Percentiles rank a stretch among this genome's conserved stretches.
Conservation (phyloP, 331 rosid species). For the Pyrus hybrid region DNA sequence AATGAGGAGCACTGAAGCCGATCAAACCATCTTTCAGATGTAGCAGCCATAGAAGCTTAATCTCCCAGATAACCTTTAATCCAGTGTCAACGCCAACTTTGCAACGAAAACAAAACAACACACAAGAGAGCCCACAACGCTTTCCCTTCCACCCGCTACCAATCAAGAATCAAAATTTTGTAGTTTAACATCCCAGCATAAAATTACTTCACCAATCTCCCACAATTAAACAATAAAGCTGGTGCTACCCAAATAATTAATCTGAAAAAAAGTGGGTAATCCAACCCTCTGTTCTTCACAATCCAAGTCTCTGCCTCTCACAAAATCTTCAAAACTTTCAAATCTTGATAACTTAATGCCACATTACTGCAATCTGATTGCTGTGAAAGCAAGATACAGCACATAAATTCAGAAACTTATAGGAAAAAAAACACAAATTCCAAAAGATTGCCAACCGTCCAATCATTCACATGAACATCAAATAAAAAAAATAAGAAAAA, state of each 20-base stretch:
- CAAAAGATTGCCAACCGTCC: too few species aligned
- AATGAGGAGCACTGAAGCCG: slow-evolving; percentile 76
- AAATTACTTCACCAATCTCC: background rate
- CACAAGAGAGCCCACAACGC: slow-evolving; percentile 22
- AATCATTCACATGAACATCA: background rate
- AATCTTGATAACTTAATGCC: background rate
- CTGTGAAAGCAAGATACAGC: slow-evolving; percentile 1
- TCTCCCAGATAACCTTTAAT: slow-evolving; percentile 12
- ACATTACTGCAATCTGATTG: slow-evolving; percentile 1
- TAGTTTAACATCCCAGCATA: slow-evolving; percentile 45
- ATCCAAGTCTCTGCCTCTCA: slow-evolving; percentile 12
- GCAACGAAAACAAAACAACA: background rate
- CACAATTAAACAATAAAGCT: background rate
- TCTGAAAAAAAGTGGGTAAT: background rate
- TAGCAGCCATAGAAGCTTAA: slow-evolving; percentile 45
- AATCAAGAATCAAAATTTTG: slow-evolving; percentile 50
- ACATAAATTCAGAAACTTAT: background rate
- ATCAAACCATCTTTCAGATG: slow-evolving; percentile 80
- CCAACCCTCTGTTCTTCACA: slow-evolving; percentile 6
- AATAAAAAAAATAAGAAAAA: background rate
- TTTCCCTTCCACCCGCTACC: slow-evolving; percentile 36
- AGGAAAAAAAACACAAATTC: background rate
- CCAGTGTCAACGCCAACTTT: background rate
- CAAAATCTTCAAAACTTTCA: slow-evolving; percentile 4
- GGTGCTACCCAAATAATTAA: background rate